Conservation (phyloP, 768 basidiomycete species). For the Pleurotus djamor region DNA sequence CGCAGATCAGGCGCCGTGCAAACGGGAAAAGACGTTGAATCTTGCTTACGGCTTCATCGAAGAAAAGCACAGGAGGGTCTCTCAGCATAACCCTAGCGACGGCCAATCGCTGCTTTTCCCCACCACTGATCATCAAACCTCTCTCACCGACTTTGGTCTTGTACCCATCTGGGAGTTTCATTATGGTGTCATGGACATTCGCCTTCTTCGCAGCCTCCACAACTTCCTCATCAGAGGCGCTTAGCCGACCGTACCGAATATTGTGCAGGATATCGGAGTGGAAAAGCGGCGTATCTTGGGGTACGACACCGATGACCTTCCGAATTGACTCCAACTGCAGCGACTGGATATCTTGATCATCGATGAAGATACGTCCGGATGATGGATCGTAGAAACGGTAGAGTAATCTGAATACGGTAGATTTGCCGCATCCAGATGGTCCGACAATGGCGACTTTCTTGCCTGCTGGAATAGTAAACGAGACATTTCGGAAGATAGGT, state of each 20-base stretch:
- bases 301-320: conserved; percentile 84
- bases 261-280: conserved; percentile 96
- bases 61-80: conserved; percentile 95
- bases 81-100: conserved; percentile 92
- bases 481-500: conserved; percentile 85
- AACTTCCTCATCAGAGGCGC: conserved; percentile 90
- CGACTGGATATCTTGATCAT: conserved; percentile 82
- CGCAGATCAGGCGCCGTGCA: neutral
- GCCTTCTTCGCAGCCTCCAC: conserved; percentile 81
- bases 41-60: conserved; percentile 88
- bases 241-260: conserved; percentile 86
- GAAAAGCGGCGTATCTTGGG: conserved; percentile 97
- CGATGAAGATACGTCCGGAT: conserved; percentile 78
- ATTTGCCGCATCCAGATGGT: conserved; percentile 96
- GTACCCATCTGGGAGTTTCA: conserved; percentile 83
- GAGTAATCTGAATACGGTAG: conserved; percentile 90
- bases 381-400: conserved; percentile 93
- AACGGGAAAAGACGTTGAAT: neutral
- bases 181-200: conserved; percentile 80
- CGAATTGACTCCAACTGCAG: conserved; percentile 75
- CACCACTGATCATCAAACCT: conserved; percentile 97
- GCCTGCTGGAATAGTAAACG: conserved; percentile 91
- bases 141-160: conserved; percentile 92
- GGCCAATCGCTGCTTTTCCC: conserved; percentile 96
- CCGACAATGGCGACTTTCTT: conserved; percentile 98